Evolutionary conservation across 768 basidiomycete species (phyloP).

Genomic region (Boletus reticuloceps): DNA sequence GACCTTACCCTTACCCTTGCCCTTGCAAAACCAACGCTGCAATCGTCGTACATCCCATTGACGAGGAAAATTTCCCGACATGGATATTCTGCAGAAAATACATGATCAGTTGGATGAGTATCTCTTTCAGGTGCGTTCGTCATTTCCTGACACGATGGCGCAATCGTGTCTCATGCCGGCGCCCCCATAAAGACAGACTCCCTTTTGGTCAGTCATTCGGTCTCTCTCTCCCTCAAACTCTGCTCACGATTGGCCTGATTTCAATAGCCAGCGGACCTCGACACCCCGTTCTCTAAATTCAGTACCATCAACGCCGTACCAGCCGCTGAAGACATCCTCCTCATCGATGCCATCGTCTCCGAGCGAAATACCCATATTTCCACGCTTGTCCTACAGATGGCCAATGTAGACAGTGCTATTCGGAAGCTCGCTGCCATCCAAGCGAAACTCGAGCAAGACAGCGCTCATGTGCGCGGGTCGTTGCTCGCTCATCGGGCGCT

Average conservation of each 20-base stretch:
- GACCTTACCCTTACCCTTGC: background rate
- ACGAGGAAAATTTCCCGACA: background rate
- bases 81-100: conserved; percentile 17
- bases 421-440: conserved; percentile 17
- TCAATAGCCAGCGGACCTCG: conserved; percentile 14
- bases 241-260: background rate
- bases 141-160: conserved; percentile 24
- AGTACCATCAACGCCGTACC: conserved; percentile 10
- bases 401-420: conserved; percentile 14
- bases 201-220: conserved; percentile 17
- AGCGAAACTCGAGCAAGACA: conserved; percentile 17
- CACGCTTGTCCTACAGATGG: conserved; percentile 18
- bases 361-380: conserved; percentile 22
- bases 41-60: background rate
- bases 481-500: conserved; percentile 24
- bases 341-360: conserved; percentile 20
- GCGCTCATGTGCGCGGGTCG: conserved; percentile 17
- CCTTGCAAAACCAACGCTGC: conserved; percentile 3
- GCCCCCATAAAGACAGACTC: conserved; percentile 10
- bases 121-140: conserved; percentile 18
- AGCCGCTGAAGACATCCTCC: conserved; percentile 7
- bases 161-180: conserved; percentile 32
- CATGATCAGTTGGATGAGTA: conserved; percentile 18
- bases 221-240: background rate
- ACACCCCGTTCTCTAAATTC: conserved; percentile 16